A percentile compares a stretch with the other conserved stretches of the same genome.
Conservation (phyloP, 106 monocot genomes). For the Acorus calamus region DNA sequence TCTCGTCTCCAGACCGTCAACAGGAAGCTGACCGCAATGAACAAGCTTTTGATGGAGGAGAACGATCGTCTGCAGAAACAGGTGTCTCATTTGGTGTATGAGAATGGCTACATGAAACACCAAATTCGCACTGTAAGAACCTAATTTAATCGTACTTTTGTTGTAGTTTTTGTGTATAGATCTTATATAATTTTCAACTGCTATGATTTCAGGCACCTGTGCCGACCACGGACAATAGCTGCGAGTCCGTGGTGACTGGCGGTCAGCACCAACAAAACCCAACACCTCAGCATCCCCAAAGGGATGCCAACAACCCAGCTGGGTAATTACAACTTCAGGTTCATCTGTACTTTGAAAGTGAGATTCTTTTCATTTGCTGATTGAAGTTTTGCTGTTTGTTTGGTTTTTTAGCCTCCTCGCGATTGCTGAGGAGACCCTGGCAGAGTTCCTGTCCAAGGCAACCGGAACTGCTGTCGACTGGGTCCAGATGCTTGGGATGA, state of each 20-base stretch:
- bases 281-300: constrained; percentile 59
- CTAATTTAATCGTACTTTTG: not conserved
- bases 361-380: not conserved
- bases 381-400: not conserved
- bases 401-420: constrained; percentile 48
- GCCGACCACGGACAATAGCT: constrained; percentile 61
- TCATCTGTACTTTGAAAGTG: not conserved
- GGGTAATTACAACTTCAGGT: constrained; percentile 38
- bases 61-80: constrained; percentile 93
- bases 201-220: constrained; percentile 37
- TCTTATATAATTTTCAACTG: not conserved
- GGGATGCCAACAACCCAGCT: constrained; percentile 82
- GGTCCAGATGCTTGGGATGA: constrained; percentile 93
- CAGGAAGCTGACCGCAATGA: constrained; percentile 81
- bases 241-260: constrained; percentile 85
- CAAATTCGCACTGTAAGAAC: constrained; percentile 56
- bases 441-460: constrained; percentile 74
- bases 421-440: constrained; percentile 78
- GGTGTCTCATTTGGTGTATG: constrained; percentile 79
- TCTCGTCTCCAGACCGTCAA: constrained; percentile 81
- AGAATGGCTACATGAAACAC: constrained; percentile 74
- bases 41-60: constrained; percentile 90
- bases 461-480: constrained; percentile 82
- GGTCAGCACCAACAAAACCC: constrained; percentile 79
- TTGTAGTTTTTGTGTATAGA: not conserved